Conservation (phyloP, 179 eudicot genomes). For the Silene coronaria region DNA sequence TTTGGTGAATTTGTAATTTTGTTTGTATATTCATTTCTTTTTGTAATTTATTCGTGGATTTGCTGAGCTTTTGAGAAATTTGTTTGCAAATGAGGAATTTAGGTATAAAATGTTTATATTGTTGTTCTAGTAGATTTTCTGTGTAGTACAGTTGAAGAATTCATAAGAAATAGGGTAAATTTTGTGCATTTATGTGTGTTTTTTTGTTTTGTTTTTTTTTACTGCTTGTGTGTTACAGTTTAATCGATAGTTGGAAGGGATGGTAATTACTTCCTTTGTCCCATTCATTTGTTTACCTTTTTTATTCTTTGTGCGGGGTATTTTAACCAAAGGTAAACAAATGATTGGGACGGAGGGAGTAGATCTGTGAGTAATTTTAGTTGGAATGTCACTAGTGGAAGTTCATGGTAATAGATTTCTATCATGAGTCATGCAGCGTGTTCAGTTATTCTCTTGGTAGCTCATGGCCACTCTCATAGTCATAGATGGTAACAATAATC, state of each 20-base stretch:
- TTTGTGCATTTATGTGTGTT: neutral
- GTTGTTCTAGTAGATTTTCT: neutral
- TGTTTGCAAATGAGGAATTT: neutral
- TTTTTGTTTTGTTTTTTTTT: neutral
- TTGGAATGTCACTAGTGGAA: neutral
- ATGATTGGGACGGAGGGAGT: too few species aligned
- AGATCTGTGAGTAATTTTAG: neutral
- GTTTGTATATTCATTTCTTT: conserved; percentile 5
- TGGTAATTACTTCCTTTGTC: too few species aligned
- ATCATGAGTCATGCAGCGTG: neutral
- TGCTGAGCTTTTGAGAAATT: neutral
- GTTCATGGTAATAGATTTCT: neutral
- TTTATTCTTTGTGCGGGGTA: too few species aligned
- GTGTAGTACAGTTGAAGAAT: neutral
- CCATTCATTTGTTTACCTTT: too few species aligned
- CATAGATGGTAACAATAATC: neutral
- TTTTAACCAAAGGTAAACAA: too few species aligned
- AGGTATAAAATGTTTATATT: neutral
- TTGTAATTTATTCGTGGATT: neutral
- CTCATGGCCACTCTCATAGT: neutral
- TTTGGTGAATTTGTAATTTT: neutral
- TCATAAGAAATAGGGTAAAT: neutral
- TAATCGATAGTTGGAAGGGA: neutral
- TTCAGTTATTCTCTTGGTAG: neutral
- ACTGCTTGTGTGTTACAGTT: neutral